Base-by-base conservation (phyloP, 1,284 basidiomycete genomes). In the Puccinia novopanici region DNA sequence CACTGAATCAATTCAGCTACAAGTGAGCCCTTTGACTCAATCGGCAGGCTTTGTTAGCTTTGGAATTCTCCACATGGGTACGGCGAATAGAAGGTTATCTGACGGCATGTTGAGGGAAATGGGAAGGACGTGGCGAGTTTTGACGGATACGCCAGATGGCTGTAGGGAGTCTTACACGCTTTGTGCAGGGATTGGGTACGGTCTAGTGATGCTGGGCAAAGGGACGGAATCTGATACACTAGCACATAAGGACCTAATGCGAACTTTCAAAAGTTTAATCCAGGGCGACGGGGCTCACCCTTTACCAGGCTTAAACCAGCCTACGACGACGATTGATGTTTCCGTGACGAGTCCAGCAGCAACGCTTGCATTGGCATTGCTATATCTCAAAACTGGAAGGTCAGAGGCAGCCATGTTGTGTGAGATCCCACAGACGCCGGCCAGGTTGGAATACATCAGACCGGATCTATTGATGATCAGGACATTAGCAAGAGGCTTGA, bases 321-420 rank as follows among this genome's bases (percentile, higher is more conserved):
- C 5, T 85, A 84, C 65, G 84, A 85, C 50, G 92, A 92, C 0
- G 93, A 95, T 83, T 86, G 92, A 97, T 85, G 88, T 93, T 85
- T 93, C 92, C 82, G 88, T 95, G 73, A 95, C 95, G 0, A 93
- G 93, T 0, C 93, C 95, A 0, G 92, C 93, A 0, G 95, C 97
- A 0, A 91, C 93, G 0, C 90, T 98, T 22, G 94, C 94, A 0
- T 87, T 99, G 9, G 95, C 93, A 0, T 87, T 99, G 30, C 95
- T 97, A 91, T 99, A 93, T 86, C 88, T 99, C 71, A 90, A 91
- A 82, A 95, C 93, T 0, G 90, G 91, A 63, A 89, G 93, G 30
- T 88, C 89, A 82, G 95, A 97, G 83, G 89, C 98, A 10, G 93
- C 94, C 0, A 91, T 92, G 82, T 89, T 94, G 59, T 87, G 98